These are phyloP conservation scores for Metschnikowia henanensis DNA, from an alignment of 805 yeast species.

Conservation along the genomic window DNA sequence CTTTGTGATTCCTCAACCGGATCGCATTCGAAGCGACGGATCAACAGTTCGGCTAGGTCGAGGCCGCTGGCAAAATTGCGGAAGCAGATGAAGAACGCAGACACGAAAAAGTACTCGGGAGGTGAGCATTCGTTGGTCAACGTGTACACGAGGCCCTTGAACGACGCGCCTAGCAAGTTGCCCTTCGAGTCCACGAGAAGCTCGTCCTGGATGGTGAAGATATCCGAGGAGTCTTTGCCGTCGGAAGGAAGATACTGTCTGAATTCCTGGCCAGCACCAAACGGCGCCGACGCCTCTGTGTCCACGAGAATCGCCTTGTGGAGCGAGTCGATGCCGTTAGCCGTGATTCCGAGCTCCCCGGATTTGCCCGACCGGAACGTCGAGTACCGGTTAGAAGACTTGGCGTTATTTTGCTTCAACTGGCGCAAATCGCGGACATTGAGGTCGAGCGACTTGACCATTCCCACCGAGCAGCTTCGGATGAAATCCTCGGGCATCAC, in stretches of 20 bases:
- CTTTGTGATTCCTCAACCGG: slow-evolving; percentile 22
- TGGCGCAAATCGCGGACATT: slow-evolving; percentile 25
- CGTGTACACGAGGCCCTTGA: slow-evolving; percentile 63
- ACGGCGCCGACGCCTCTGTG: slow-evolving; percentile 29
- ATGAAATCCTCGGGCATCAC: slow-evolving; percentile 63
- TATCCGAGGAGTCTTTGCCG: slow-evolving; percentile 10
- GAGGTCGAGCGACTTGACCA: slow-evolving; percentile 42
- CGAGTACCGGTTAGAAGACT: slow-evolving; percentile 44
- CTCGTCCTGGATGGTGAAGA: slow-evolving; percentile 39
- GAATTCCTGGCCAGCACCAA: slow-evolving; percentile 38
- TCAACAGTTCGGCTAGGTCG: slow-evolving; percentile 60
- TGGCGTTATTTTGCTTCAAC: slow-evolving; percentile 21
- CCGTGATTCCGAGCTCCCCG: slow-evolving; percentile 46
- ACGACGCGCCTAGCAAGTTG: slow-evolving; percentile 65
- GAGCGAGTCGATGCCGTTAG: slow-evolving; percentile 48
- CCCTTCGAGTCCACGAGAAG: slow-evolving; percentile 52
- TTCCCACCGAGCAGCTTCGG: slow-evolving; percentile 57
- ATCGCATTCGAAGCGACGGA: slow-evolving; percentile 21
- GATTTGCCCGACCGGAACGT: slow-evolving; percentile 51
- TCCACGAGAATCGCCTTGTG: slow-evolving; percentile 33
- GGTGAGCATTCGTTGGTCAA: slow-evolving; percentile 65
- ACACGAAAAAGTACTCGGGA: slow-evolving; percentile 65
- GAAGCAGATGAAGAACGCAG: slow-evolving; percentile 77
- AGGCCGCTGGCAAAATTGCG: slow-evolving; percentile 66
- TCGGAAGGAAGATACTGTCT: slow-evolving; percentile 28